Evolutionary conservation across 2,329 filamentous ascomycete species (phyloP).

Genomic region (Penicillium sp.): DNA sequence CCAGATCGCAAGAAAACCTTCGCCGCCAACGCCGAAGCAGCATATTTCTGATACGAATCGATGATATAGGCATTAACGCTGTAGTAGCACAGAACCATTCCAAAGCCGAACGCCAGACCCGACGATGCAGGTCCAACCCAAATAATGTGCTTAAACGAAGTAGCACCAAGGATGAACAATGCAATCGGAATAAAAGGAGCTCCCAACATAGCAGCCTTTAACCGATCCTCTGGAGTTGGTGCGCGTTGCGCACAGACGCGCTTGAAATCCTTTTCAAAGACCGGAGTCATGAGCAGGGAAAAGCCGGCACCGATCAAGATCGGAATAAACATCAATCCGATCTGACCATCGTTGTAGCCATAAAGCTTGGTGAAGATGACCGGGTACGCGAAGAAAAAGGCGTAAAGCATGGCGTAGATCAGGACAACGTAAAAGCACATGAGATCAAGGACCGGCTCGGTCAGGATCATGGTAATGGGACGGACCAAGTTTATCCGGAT

Average conservation of each 20-base stretch:
- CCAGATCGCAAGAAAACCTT: constrained; percentile 52
- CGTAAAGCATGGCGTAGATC: constrained; percentile 50
- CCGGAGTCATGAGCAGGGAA: constrained; percentile 32
- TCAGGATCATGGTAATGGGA: constrained; percentile 76
- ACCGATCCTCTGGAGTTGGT: constrained; percentile 70
- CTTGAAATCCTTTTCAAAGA: constrained; percentile 74
- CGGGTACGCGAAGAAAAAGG: constrained; percentile 51
- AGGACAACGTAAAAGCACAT: constrained; percentile 75
- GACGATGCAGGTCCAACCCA: constrained; percentile 59
- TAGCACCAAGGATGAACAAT: constrained; percentile 63
- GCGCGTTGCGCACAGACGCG: constrained; percentile 58
- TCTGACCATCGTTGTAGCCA: constrained; percentile 35
- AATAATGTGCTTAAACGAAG: constrained; percentile 57
- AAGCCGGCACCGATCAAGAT: constrained; percentile 35
- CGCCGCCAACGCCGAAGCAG: constrained; percentile 45
- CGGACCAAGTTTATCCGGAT: constrained; percentile 70
- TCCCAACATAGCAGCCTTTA: constrained; percentile 72
- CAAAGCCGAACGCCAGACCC: constrained; percentile 69
- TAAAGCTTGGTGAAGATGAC: constrained; percentile 74
- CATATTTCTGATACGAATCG: constrained; percentile 54
- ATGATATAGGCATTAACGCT: constrained; percentile 72
- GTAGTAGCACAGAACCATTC: constrained; percentile 78
- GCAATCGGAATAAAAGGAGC: constrained; percentile 68
- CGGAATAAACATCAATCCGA: constrained; percentile 45
- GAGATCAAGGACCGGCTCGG: constrained; percentile 37